Evolutionary conservation across 2,329 filamentous ascomycete species (phyloP).

Genomic region (Colletotrichum sojae): DNA sequence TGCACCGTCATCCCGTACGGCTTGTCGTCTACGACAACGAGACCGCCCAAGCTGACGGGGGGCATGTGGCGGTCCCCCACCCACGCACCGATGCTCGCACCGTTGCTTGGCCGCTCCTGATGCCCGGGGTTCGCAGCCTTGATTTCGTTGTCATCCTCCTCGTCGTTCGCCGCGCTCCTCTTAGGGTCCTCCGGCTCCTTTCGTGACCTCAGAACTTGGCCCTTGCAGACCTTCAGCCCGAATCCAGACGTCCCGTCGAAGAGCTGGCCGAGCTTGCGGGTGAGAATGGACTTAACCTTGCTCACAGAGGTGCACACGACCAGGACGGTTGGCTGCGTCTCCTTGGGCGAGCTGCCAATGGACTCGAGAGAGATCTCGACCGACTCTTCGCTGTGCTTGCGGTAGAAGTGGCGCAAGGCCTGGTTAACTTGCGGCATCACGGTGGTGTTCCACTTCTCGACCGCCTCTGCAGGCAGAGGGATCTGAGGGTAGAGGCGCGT

Average conservation of each 20-base stretch:
- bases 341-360: constrained; percentile 77
- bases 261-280: constrained; percentile 74
- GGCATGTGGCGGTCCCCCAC: constrained; percentile 87
- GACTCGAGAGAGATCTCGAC: constrained; percentile 84
- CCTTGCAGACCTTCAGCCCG: constrained; percentile 79
- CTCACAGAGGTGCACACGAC: constrained; percentile 82
- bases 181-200: constrained; percentile 50
- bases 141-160: constrained; percentile 53
- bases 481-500: constrained; percentile 73
- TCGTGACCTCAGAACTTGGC: constrained; percentile 75
- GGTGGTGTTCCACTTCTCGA: constrained; percentile 80
- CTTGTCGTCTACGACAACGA: constrained; percentile 87
- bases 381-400: constrained; percentile 78
- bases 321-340: constrained; percentile 79
- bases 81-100: constrained; percentile 94
- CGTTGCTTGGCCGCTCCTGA: constrained; percentile 84
- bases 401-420: constrained; percentile 78
- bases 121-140: constrained; percentile 79
- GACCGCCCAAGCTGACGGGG: constrained; percentile 90
- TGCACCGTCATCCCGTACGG: constrained; percentile 97
- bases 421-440: constrained; percentile 82
- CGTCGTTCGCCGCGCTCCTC: constrained; percentile 57
- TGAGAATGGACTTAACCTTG: constrained; percentile 80
- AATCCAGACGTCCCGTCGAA: constrained; percentile 76
- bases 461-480: constrained; percentile 69